A percentile compares a stretch with the other conserved stretches of the same genome.
Conservation (phyloP, 1,139 yeast species). For the Candida tropicalis region DNA sequence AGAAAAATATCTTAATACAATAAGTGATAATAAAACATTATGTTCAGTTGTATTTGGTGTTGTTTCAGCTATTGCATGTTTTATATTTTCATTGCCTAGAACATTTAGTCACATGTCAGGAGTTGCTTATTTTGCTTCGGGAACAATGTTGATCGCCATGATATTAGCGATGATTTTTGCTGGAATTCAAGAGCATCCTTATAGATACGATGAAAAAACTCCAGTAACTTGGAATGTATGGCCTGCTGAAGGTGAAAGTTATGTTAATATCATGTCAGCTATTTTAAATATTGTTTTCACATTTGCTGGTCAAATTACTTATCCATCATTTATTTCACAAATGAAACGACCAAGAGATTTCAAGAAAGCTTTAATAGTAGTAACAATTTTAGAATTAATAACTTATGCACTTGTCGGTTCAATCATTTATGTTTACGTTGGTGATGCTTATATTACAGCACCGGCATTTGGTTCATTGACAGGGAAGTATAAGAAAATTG, state of each 20-base stretch:
- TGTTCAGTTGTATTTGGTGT: conserved; percentile 56
- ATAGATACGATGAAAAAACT: conserved; percentile 29
- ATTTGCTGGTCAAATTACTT: conserved; percentile 64
- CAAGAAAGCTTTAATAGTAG: conserved; percentile 56
- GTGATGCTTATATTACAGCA: conserved; percentile 54
- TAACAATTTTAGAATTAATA: conserved; percentile 51
- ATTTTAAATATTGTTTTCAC: conserved; percentile 61
- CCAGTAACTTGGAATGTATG: conserved; percentile 50
- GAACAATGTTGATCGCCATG: conserved; percentile 59
- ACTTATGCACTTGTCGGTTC: conserved; percentile 57
- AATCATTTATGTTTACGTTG: conserved; percentile 59
- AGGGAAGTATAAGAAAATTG: conserved; percentile 50
- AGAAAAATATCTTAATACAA: conserved; percentile 60
- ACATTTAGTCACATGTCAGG: conserved; percentile 55
- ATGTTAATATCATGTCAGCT: conserved; percentile 57
- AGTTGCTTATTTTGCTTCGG: conserved; percentile 55
- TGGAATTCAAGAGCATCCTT: conserved; percentile 54
- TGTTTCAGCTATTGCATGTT: conserved; percentile 49
- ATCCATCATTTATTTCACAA: conserved; percentile 62
- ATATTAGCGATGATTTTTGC: conserved; percentile 55
- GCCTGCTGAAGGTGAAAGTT: conserved; percentile 57
- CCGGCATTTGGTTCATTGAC: conserved; percentile 61
- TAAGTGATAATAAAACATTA: conserved; percentile 46
- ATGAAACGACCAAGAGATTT: conserved; percentile 62
- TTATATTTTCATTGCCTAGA: conserved; percentile 54